Percentiles rank a stretch among this genome's conserved stretches.
phyloP scores from a whole-genome alignment of 768 basidiomycete species.

The Vararia minispora region DNA sequence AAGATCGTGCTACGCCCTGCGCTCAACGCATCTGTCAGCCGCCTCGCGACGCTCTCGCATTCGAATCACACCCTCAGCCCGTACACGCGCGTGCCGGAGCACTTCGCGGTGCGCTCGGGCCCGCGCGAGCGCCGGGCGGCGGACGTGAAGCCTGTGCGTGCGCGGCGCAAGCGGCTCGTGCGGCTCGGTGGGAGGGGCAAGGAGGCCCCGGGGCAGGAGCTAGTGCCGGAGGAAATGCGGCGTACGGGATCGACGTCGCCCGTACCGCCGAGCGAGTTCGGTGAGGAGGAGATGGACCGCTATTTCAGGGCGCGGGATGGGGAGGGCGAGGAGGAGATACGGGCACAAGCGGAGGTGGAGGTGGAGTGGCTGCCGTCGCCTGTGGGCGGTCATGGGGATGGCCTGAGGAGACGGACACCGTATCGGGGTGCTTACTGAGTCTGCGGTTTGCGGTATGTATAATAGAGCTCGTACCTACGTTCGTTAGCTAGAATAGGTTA shows the following conservation, averaged over 20 bases:
- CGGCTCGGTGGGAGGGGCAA: conserved; percentile 34
- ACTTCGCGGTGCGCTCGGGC: conserved; percentile 87
- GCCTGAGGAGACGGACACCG: too few relatives aligned
- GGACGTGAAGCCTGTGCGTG: conserved; percentile 54
- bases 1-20: conserved; percentile 56
- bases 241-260: not conserved
- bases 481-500: too few relatives aligned
- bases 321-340: too few relatives aligned
- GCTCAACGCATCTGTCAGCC: conserved; percentile 66
- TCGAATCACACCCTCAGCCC: conserved; percentile 93
- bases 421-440: too few relatives aligned
- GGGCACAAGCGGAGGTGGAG: too few relatives aligned
- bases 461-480: too few relatives aligned
- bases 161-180: conserved; percentile 65
- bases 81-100: conserved; percentile 81
- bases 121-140: conserved; percentile 39
- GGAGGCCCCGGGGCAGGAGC: conserved; percentile 3
- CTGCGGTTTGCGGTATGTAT: too few relatives aligned
- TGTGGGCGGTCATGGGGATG: too few relatives aligned
- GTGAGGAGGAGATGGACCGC: conserved; percentile 60
- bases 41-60: conserved; percentile 74
- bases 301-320: conserved; percentile 46
- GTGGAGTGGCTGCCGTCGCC: too few relatives aligned
- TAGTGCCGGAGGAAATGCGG: conserved; percentile 9
- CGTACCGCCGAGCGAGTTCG: conserved; percentile 40